These are phyloP conservation scores for Gracilaria gracilis DNA, from an alignment of 23 red algal species.

Conservation along the genomic window DNA sequence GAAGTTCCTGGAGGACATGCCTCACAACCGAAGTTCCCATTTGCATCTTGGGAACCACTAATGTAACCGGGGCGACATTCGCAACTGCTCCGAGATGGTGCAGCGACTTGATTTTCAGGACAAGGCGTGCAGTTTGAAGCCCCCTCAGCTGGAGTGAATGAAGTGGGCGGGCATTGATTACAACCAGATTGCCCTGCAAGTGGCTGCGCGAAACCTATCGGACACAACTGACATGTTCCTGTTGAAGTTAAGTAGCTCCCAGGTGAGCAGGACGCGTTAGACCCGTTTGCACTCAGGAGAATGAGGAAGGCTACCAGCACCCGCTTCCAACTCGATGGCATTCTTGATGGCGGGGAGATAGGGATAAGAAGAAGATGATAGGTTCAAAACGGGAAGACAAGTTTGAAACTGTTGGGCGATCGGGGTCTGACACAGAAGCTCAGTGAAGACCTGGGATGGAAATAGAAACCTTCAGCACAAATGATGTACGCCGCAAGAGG, in stretches of 20 bases:
- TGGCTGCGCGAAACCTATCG: not conserved
- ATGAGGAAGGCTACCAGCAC: not conserved
- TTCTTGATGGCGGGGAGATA: not conserved
- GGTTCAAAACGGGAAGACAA: not conserved
- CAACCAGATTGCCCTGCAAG: not conserved
- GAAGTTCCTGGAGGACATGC: constrained; percentile 8
- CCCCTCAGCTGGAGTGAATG: not conserved
- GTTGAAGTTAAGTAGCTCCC: not conserved
- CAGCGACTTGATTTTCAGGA: not conserved
- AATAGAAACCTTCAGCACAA: no score
- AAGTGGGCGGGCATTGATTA: not conserved
- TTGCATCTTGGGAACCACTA: not conserved
- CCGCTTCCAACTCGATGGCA: not conserved
- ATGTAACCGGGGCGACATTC: not conserved
- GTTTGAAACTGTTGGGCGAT: not conserved
- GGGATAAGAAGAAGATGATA: not conserved
- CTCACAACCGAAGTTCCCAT: not conserved
- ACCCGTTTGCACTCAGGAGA: not conserved
- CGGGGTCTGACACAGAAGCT: not conserved
- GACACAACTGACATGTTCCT: not conserved
- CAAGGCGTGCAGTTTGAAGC: not conserved
- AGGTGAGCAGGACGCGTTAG: not conserved
- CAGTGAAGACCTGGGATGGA: not conserved
- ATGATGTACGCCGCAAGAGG: no score
- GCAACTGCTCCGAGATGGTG: not conserved